Base-by-base conservation (phyloP, 2,329 filamentous ascomycete species). In the Nothophaeocryptopus gaeumannii region DNA sequence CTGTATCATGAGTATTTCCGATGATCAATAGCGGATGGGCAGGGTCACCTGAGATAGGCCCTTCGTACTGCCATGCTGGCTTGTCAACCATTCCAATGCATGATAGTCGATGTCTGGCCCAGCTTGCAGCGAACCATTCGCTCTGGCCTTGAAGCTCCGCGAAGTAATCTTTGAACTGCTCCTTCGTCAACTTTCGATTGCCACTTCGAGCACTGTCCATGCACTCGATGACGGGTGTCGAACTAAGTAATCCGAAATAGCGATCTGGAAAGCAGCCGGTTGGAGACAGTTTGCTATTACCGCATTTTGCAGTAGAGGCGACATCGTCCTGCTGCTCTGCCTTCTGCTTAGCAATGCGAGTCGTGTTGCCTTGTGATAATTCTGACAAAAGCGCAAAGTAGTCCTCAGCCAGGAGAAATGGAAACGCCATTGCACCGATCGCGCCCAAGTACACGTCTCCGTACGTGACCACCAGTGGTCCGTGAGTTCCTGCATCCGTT, bases 1-100 rank as follows among this genome's bases (percentile, higher is more conserved):
- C 65, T 0, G 67, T 65, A 47, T 69, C 65, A 3, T 56, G 53
- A 2, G 60, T 66, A 41, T 66, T 68, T 12, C 64, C 62, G 16
- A 67, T 61, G 43, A 63, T 54, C 15, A 69, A 47, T 2, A 68
- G 48, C 3, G 65, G 64, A 36, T 63, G 59, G 10, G 55, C 54
- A 5, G 64, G 65, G 2, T 64, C 61, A 13, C 50, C 62, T 16
- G 41, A 10, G 31, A 50, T 45, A 8, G 16, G 14, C 11, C 41
- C 41, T 5, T 45, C 14, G 30, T 40, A 33, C 11, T 29, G 14
- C 47, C 47, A 50, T 14, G 30, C 47, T 30, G 47, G 47, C 31
- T 39, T 3, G 31, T 44, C 20, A 5, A 39, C 32, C 15, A 50
- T 50, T 7, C 47, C 47, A 30, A 50, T 39, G 13, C 47, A 50